phyloP scores from a whole-genome alignment of 441 rosid genomes.

The Raphanus hybrid region DNA sequence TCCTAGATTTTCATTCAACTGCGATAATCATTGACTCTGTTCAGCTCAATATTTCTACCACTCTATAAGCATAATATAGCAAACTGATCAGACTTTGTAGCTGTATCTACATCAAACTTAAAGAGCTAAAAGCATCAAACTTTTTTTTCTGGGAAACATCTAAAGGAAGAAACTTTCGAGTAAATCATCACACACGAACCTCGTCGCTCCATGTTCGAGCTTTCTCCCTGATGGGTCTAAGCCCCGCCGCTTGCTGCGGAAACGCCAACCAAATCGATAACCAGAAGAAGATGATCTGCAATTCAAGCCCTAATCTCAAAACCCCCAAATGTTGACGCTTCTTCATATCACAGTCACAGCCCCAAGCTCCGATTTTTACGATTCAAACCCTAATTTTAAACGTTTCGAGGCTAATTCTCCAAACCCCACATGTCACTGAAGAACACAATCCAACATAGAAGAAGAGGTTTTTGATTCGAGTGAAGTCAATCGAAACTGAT shows the following conservation, averaged over 20 bases:
- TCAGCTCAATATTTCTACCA: too few relatives aligned
- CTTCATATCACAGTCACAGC: conserved; percentile 50
- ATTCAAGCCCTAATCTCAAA: conserved; percentile 53
- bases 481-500: conserved; percentile 54
- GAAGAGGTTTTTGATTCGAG: conserved; percentile 55
- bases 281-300: conserved; percentile 50
- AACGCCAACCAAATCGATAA: conserved; percentile 59
- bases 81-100: background rate
- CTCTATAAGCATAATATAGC: too few relatives aligned
- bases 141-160: conserved; percentile 6
- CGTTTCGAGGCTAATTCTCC: conserved; percentile 21
- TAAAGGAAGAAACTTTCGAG: conserved; percentile 32
- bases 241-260: conserved; percentile 60
- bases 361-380: conserved; percentile 36
- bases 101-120: background rate
- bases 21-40: too few relatives aligned
- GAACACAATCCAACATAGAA: conserved; percentile 31
- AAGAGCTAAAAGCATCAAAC: background rate
- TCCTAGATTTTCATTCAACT: too few relatives aligned
- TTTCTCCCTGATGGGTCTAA: conserved; percentile 87
- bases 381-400: background rate
- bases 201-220: conserved; percentile 89
- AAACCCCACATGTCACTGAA: conserved; percentile 27
- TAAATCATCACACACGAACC: conserved; percentile 50
- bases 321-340: conserved; percentile 43